Base-by-base conservation (phyloP, 106 monocot genomes). In the Iris macrosiphon region DNA sequence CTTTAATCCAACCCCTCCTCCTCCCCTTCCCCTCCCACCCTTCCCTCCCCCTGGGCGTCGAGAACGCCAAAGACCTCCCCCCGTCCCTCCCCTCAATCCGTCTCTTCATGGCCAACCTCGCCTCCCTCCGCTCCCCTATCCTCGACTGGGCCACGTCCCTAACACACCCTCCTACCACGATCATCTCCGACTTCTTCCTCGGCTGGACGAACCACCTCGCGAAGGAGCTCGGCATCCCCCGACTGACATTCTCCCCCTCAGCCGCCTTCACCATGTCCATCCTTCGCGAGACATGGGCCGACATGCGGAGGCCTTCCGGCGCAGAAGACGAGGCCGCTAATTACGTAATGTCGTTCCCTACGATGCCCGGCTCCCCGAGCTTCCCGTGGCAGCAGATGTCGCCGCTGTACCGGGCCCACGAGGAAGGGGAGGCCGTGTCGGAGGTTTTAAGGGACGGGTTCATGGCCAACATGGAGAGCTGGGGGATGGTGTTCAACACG, bases 351-450 rank as follows among this genome's bases (percentile, higher is more conserved):
- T 33, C 51, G 31, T 82, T 88, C 49, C 37, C 67, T 19, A 14
- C 30, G 0, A 20, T 89, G 12, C 88, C 83, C 1, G 29, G 49
- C 1, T 64, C 62, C 12, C 75, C 64, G 27, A 6, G 13, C 21
- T 69, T 27, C 65, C 59, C 49, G 0, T 78, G 78, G 75, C 3
- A 19, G 27, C 71, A 81, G 18, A 35, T 75, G 32, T 75, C 84
- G 4, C 0, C 13, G 6, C 0, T 71, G 4, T 85, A 49, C 50
- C 38, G 65, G n/a, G 31, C 42, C 16, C 67, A 55, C 30, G 18
- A 8, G 21, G 43, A 71, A 19, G 81, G 75, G 4, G 71, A 67
- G 0, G 27, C 39, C 11, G 41, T 39, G 2, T 75, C 57, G 3
- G 63, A 67, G 29, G 67, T 45, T 35, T 17, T 67, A 10, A 52